Conservation (phyloP, 2,329 filamentous ascomycete species). For the Colletotrichum graminicola region DNA sequence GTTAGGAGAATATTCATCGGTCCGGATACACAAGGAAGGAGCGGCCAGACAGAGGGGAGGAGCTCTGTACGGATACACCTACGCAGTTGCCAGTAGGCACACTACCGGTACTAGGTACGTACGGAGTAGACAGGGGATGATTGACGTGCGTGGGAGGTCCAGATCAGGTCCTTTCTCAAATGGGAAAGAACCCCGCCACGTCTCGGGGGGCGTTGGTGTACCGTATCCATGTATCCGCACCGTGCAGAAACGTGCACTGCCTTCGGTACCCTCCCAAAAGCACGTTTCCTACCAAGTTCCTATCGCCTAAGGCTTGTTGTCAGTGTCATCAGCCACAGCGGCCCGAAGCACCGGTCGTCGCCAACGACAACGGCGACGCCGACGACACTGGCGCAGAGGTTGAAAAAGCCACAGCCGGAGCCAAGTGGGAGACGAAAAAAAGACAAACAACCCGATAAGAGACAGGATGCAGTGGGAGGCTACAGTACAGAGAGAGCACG, state of each 20-base stretch:
- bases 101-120: too few species aligned
- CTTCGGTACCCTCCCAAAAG: background rate
- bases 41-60: background rate
- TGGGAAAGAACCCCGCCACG: background rate
- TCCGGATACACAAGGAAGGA: background rate
- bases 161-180: background rate
- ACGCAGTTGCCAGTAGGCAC: too few species aligned
- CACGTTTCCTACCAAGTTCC: too few species aligned
- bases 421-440: background rate
- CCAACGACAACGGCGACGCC: background rate
- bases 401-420: background rate
- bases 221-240: background rate
- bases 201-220: background rate
- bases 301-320: background rate
- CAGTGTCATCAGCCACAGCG: slow-evolving; percentile 2
- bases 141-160: background rate
- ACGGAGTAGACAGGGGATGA: background rate
- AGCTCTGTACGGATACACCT: background rate
- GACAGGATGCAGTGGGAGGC: background rate
- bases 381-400: background rate
- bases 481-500: background rate
- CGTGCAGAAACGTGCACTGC: background rate
- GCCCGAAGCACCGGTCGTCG: background rate
- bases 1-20: background rate
- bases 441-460: background rate